Conservation (phyloP, 306 rosid species). For the Fragaria vesca region DNA sequence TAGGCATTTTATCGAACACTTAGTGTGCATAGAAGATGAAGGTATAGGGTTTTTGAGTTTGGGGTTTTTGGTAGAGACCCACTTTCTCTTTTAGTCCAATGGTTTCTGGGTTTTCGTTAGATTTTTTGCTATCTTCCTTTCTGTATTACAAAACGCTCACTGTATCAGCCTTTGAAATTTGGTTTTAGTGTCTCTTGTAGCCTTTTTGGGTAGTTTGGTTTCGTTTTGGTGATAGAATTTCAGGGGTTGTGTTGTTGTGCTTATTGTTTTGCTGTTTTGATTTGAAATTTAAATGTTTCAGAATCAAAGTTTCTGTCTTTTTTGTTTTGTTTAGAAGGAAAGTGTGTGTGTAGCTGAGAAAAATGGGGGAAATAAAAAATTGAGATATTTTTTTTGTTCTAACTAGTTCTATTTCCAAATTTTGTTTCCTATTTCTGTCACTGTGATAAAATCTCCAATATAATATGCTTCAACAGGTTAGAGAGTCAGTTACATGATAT, state of each 20-base stretch:
- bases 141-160: background rate
- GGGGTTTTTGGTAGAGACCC: background rate
- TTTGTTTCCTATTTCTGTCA: background rate
- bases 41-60: too few relatives aligned
- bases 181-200: background rate
- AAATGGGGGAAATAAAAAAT: background rate
- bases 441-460: background rate
- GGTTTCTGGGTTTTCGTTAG: background rate
- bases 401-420: background rate
- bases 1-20: too few relatives aligned
- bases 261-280: background rate
- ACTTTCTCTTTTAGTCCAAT: background rate
- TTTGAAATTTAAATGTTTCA: background rate
- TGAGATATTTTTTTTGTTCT: background rate
- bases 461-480: background rate
- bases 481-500: background rate
- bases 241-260: background rate
- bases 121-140: background rate
- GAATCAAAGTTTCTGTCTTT: background rate
- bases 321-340: background rate
- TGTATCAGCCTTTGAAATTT: background rate
- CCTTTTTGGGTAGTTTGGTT: background rate
- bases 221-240: background rate
- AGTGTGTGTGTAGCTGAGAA: background rate
- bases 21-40: background rate